Base-by-base conservation (phyloP, 495 filamentous ascomycete species). In the Annulohypoxylon stygium region DNA sequence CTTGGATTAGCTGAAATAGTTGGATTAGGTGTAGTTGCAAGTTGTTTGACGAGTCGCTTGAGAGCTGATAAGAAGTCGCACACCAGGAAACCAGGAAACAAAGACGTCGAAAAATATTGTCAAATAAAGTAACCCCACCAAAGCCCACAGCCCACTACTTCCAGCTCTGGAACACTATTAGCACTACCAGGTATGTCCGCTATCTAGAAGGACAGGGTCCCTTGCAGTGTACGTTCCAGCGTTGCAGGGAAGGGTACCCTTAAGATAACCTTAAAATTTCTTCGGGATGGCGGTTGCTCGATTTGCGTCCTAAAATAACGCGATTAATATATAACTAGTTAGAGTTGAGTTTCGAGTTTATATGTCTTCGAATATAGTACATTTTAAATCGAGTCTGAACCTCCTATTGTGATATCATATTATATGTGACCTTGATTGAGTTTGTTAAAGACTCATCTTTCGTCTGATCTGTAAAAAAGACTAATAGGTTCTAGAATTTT, bases 251-350 rank as follows among this genome's bases (percentile, higher is more conserved):
- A 69, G 65, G 69, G 66, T 66, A 62, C 33, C 65, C 47, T 68
- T 39, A 39, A 26, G 65, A 74, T 74, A 74, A 74, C 71, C 65
- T 74, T 74, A 74, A 74, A 65, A 60, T 11, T 11, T 36, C 12
- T 16, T 54, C 43, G 65, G 57, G 55, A 8, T 72, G 30, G 34
- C 20, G 18, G 57, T 18, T 43, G 34, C 37, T 41, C n/a, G 43
- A 20, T 20, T 60, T 5, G 16, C 18, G 20, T 58, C 2, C 33
- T 34, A 37, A 37, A 57, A 36, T 33, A 33, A 57, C 33, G 25
- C 53, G 8, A 57, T 57, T 33, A 18, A 57, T 57, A 37, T 36
- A 9, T 57, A 57, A 57, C 16, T 37, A 2, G 30, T 54, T 33
- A 11, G 11, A 30, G 10, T n/a, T 43, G 14, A 43, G 12, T 54